phyloP scores from a whole-genome alignment of 2,329 filamentous ascomycete genomes.

The Hymenoscyphus fraxineus region DNA sequence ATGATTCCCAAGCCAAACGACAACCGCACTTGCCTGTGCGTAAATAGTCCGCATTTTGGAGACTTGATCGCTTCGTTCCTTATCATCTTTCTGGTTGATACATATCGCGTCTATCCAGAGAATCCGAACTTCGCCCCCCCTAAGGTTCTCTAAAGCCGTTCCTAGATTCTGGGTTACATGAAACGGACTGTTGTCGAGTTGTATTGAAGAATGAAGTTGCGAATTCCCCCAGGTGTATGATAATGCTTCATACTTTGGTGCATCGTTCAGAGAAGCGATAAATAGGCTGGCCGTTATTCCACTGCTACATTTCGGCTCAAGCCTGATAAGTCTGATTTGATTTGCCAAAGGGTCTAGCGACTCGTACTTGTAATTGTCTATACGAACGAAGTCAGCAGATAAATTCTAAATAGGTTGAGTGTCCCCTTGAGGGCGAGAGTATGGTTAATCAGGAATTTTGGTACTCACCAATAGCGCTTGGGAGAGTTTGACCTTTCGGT shows the following conservation, averaged over 20 bases:
- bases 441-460: too few species aligned
- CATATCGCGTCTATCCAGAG: constrained; percentile 19
- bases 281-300: background rate
- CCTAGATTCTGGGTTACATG: constrained; percentile 9
- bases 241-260: constrained; percentile 7
- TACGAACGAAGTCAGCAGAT: background rate
- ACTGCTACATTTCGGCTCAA: background rate
- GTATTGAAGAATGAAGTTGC: background rate
- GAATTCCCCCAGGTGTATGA: constrained; percentile 12
- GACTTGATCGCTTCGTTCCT: constrained; percentile 29
- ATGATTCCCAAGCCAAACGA: constrained; percentile 9
- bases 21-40: constrained; percentile 7
- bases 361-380: background rate
- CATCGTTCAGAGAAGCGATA: background rate
- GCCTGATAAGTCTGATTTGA: background rate
- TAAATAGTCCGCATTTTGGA: constrained; percentile 18
- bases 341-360: background rate
- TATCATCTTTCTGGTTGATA: constrained; percentile 39
- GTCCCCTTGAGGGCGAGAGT: too few species aligned
- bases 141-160: constrained; percentile 9
- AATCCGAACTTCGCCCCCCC: background rate
- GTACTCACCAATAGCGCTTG: too few species aligned
- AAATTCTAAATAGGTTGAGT: too few species aligned
- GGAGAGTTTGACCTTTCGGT: background rate
- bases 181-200: background rate